Base-by-base conservation (phyloP, 257 asterid genomes). In the Ocimum tenuiflorum region DNA sequence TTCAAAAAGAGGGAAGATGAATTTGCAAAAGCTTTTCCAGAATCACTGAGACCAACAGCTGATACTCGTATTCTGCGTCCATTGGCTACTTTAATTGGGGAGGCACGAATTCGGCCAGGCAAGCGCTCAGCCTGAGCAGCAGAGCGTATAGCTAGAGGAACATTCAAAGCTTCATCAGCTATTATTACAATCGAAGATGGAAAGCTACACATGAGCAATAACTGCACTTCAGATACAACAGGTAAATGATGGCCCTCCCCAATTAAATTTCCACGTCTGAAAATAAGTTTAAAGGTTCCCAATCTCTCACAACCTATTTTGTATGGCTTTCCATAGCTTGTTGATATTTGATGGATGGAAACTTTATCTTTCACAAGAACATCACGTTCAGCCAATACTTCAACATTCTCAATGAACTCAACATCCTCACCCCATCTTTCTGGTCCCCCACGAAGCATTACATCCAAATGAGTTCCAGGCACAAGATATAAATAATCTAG, bases 381-480 rank as follows among this genome's bases (percentile, higher is more conserved):
- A 60, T 52, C 52, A 59, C 68, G 57, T 54, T 81, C 82, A 67
- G 75, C 80, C 38, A 76, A 73, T 39, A 75, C 70, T 55, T 82
- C 83, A 63, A 83, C 85, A 56, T 70, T 78, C 72, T 86, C 96
- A 79, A 83, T 56, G 73, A 78, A 85, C 57, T 86, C 85, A 71
- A 88, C 86, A 68, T 74, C 92, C 67, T 78, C 73, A 52, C 84
- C 88, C 96, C 98, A 91, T 77, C 72, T 67, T 71, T 78, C 88
- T 20, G 98, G 98, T 56, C 98, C 98, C 63, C 95, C 96, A 49
- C 48, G 79, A 63, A 88, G 95, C 89, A 79, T 81, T 51, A 89
- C 75, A 60, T 89, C 95, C 78, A 85, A 62, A 58, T 77, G 79
- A 18, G 98, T 74, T 33, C 92, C 95, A 18, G 95, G 95, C 14